Conservation (phyloP, 257 asterid genomes). For the Echites panduratus region DNA sequence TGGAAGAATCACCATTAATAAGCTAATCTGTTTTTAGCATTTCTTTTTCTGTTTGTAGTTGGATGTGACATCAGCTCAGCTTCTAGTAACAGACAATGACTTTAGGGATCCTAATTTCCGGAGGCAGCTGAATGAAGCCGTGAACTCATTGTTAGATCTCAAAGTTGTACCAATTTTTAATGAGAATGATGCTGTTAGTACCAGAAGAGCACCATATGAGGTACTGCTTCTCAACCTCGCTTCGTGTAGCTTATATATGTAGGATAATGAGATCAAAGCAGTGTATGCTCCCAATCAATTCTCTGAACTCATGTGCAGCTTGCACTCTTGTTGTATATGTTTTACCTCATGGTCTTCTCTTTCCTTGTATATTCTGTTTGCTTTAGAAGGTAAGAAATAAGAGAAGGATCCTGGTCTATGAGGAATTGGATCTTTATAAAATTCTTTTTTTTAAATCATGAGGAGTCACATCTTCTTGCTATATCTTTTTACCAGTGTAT, state of each 20-base stretch:
- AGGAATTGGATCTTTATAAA: neutral
- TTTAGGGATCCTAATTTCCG: conserved; percentile 62
- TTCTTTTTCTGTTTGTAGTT: conserved; percentile 34
- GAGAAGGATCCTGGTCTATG: neutral
- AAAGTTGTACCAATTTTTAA: conserved; percentile 76
- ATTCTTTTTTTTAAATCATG: neutral
- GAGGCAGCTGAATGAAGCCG: conserved; percentile 60
- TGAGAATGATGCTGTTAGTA: conserved; percentile 79
- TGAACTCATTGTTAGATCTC: conserved; percentile 44
- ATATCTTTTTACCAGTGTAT: neutral
- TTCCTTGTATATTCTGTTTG: neutral
- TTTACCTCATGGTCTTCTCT: neutral
- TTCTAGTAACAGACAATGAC: conserved; percentile 77
- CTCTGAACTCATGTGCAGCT: neutral
- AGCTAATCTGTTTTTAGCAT: conserved; percentile 3
- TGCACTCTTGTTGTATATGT: neutral
- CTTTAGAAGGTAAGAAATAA: neutral
- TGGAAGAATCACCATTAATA: neutral
- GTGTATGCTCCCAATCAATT: neutral
- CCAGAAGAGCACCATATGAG: conserved; percentile 82
- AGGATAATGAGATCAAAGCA: neutral
- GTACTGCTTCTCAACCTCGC: conserved; percentile 28
- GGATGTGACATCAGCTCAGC: conserved; percentile 76
- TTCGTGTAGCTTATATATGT: conserved; percentile 2
- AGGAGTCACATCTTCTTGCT: neutral